Conservation (phyloP, 345 rosid genomes). For the Stellera chamaejasme region DNA sequence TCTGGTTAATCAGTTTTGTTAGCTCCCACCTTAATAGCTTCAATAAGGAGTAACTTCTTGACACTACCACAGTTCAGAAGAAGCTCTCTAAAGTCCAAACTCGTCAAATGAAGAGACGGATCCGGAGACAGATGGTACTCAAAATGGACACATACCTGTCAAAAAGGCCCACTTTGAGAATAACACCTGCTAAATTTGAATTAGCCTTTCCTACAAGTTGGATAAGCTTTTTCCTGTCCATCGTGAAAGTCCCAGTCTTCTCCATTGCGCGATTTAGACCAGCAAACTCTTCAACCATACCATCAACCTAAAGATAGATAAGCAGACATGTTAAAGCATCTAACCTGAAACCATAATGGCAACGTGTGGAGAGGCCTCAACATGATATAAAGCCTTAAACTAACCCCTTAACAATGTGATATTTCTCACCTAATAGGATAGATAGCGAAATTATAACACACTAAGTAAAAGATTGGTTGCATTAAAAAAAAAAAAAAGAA, state of each 20-base stretch:
- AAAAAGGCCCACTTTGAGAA: conserved; percentile 93
- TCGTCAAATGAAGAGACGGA: not conserved
- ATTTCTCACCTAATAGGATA: not conserved
- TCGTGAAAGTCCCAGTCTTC: conserved; percentile 86
- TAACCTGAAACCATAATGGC: too few relatives aligned
- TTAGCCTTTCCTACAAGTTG: conserved; percentile 95
- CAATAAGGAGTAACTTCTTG: too few relatives aligned
- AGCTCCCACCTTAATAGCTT: too few relatives aligned
- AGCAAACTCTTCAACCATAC: conserved; percentile 94
- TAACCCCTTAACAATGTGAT: not conserved
- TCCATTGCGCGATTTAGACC: conserved; percentile 85
- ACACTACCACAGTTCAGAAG: not conserved
- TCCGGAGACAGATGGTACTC: too few relatives aligned
- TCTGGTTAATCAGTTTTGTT: too few relatives aligned
- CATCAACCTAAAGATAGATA: conserved; percentile 56
- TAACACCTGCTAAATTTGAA: conserved; percentile 88
- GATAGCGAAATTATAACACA: not conserved
- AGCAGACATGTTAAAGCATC: not conserved
- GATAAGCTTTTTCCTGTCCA: conserved; percentile 84
- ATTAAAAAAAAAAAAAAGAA: too few relatives aligned
- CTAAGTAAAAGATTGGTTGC: not conserved
- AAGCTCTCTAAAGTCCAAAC: not conserved
- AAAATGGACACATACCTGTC: conserved; percentile 46
- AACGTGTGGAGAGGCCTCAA: too few relatives aligned
- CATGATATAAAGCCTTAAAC: too few relatives aligned